Base-by-base conservation (phyloP, 2,329 filamentous ascomycete genomes). In the Mycocentrospora acerina region DNA sequence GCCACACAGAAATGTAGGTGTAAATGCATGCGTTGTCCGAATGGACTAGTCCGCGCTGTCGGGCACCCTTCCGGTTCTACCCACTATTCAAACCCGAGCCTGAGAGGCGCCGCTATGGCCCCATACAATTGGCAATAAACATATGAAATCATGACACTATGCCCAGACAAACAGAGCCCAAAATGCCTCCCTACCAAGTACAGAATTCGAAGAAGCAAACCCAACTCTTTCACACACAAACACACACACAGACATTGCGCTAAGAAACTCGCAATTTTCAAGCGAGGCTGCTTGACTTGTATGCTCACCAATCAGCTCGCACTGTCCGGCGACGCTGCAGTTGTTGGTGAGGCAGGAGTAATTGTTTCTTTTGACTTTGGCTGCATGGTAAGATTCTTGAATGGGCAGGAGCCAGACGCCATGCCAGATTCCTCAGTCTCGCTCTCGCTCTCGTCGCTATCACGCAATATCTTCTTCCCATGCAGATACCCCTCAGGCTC, bases 401-500 rank as follows among this genome's bases (percentile, higher is more conserved):
- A 63, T 14, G 60, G 60, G 51, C 60, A 64, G 4, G 48, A 41
- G 2, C 58, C 57, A 47, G 38, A 28, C 48, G 40, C 39, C 48
- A 41, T 6, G 48, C 50, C 2, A 51, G 43, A 14, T 56, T 56
- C 32, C 61, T 11, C 59, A 39, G 57, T 54, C 32, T 62, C 59
- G 15, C 51, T 54, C 33, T 57, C 62, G 24, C 52, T 51, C 26
- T 64, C 63, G 29, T 55, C 55, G 17, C 57, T 55, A 30, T 56
- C 53, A 26, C 51, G 48, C 29, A 67, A 26, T 3, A 67, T 54
- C 37, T 56, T 60, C 50, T 59, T 64, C 12, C 65, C 64, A 35
- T 67, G 57, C 12, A 68, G 44, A 36, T 60, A 68, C 11, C 65
- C 65, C 27, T 67, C 65, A 6, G 57, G 40, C 44, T 67, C 65